Conservation (phyloP, 2,329 filamentous ascomycete genomes). For the Chaetothyriales sp. region DNA sequence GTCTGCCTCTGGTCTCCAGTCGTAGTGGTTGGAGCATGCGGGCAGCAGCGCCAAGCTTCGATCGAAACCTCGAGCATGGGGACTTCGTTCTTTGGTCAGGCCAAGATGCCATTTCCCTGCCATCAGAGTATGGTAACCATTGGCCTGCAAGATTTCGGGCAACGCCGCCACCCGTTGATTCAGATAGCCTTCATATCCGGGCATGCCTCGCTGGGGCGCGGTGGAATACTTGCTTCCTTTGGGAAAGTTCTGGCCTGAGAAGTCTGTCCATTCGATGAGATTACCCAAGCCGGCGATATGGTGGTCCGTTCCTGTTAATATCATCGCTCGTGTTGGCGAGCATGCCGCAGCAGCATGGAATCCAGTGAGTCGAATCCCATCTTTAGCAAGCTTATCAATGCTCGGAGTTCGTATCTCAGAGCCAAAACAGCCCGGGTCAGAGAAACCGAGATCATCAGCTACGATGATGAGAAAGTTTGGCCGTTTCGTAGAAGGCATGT, state of each 20-base stretch:
- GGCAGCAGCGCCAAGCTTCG: constrained; percentile 47
- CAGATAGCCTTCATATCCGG: constrained; percentile 51
- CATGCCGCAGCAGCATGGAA: constrained; percentile 54
- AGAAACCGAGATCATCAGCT: constrained; percentile 48
- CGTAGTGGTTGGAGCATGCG: constrained; percentile 47
- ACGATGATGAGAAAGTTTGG: constrained; percentile 49
- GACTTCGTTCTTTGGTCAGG: constrained; percentile 43
- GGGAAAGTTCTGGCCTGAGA: constrained; percentile 40
- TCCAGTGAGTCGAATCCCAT: constrained; percentile 47
- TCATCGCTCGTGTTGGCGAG: constrained; percentile 52
- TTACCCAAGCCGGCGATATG: constrained; percentile 41
- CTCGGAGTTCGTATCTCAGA: constrained; percentile 49
- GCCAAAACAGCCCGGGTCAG: constrained; percentile 46
- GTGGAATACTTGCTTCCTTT: constrained; percentile 39
- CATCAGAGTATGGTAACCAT: constrained; percentile 48
- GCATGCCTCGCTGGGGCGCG: constrained; percentile 43
- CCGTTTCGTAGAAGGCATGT: constrained; percentile 24
- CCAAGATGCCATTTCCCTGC: constrained; percentile 52
- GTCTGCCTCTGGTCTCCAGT: constrained; percentile 33
- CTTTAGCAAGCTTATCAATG: constrained; percentile 40
- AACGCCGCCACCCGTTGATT: constrained; percentile 46
- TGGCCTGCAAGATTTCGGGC: constrained; percentile 45
- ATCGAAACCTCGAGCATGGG: constrained; percentile 45
- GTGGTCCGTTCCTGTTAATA: constrained; percentile 45
- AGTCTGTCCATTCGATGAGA: constrained; percentile 41